Base-by-base conservation (phyloP, 768 basidiomycete genomes). In the Tylopilus vinaceipallidus region DNA sequence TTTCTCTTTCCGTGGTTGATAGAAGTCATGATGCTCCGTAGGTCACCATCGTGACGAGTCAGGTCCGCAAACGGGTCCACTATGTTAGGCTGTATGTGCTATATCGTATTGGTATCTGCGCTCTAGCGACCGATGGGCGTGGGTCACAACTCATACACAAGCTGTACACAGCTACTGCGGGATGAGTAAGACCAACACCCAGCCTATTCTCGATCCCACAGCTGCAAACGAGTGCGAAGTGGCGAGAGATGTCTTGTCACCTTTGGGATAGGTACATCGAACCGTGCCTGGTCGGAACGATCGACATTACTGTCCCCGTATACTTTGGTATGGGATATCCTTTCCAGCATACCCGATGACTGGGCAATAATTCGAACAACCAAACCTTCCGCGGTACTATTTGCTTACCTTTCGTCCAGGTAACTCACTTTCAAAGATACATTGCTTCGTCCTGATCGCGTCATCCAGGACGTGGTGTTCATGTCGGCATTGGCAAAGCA, bases 281-380 rank as follows among this genome's bases (percentile, higher is more conserved):
- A n/a, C 12, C 10, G 2, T 30, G 5, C 13, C 17, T 41, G 8
- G 6, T n/a, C 10, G 10, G 9, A 33, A 47, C 16, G 35, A 37
- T 36, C 56, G 43, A 61, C 19, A 12, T 32, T 17, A 16, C 17
- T 36, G 2, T n/a, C n/a, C n/a, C 9, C n/a, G 26, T 32, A 64
- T 62, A 59, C 62, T 42, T 51, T 66, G 13, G 7, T 44, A 19
- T 66, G 64, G 59, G 62, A 64, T 22, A 62, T 63, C 10, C 55
- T 65, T 27, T 61, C 57, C 22, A 66, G 54, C 29, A 8, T 66
- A 20, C 57, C 50, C 10, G 20, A 40, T 3, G 66, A 66, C 34
- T 56, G 49, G 47, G 54, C 19, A 37, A 10, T 66, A 4, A 53
- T 58, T 27, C 54, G 45, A 41, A 58, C 53, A 13, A 47, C 39